Evolutionary conservation across 192 early-diverging fungal genomes (phyloP), one percentile per base, ranked within the genome.

Genomic region (Backusella mclennaniae): DNA sequence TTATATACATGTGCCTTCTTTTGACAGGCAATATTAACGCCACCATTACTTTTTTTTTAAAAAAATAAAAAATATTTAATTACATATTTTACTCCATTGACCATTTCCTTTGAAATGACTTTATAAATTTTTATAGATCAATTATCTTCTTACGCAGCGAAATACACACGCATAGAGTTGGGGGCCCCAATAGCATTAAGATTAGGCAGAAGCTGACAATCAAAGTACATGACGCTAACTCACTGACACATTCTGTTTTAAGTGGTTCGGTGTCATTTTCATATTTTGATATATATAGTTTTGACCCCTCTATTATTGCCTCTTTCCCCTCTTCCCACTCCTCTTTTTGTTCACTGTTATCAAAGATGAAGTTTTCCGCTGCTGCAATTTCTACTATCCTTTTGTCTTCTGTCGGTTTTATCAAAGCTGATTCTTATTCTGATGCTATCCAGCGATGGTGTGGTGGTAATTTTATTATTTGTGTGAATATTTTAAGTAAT

Each of bases 361-460:
- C 21, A 35, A 67, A 8, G 6, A 82, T 82, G 80, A 82, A 75
- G 59, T 66, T 82, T 66, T 82, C 77, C 15, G 23, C 75, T 75
- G 66, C 74, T 36, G 59, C 80, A 29, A 33, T 71, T 39, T 82
- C 73, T 73, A 77, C 80, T 12, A 31, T 82, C 31, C 3, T 81
- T 36, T 69, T 81, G 26, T 42, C 73, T 63, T 66, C 76, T 15
- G 63, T 59, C 11, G 53, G 73, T 9, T 31, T 77, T 29, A 67
- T 42, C 42, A 63, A 41, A 14, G 80, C 76, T 52, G 80, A 81
- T 53, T 35, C 73, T 21, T 81, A 81, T 39, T 73, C 80, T 38
- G 66, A 74, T 75, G 80, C 80, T 21, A 77, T 77, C n/a, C 74
- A 81, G 41, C 35, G 59, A 35, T 81, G 72, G 73, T 81, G 80